These are phyloP conservation scores for Trichoderma cornu-damae DNA, from an alignment of 2,329 filamentous ascomycete genomes.

Conservation along the genomic window DNA sequence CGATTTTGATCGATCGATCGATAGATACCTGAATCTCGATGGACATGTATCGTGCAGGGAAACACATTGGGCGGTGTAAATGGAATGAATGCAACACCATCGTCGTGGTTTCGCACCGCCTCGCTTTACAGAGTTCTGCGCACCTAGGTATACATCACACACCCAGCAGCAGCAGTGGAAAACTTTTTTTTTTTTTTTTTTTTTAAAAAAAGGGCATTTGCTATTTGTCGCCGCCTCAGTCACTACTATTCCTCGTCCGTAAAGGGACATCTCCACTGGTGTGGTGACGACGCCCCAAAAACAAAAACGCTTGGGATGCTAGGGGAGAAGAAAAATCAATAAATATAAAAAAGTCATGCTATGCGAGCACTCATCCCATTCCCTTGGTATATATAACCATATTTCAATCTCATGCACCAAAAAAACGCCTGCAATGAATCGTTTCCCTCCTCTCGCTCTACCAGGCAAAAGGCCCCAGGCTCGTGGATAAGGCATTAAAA, in stretches of 20 bases:
- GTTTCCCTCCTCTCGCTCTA: background rate
- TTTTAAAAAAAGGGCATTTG: background rate
- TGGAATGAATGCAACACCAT: background rate
- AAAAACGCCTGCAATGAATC: constrained; percentile 29
- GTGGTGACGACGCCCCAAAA: background rate
- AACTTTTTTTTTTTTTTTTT: no score
- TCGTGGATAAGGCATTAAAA: background rate
- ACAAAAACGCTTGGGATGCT: constrained; percentile 12
- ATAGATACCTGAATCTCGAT: background rate
- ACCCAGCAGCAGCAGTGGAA: background rate
- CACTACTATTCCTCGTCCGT: background rate
- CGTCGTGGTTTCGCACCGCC: background rate
- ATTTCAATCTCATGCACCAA: constrained; percentile 30
- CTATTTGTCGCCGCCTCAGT: background rate
- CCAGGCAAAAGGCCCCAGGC: background rate
- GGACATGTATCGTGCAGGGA: no score
- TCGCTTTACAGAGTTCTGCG: background rate
- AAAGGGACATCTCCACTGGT: background rate
- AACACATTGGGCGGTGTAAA: no score
- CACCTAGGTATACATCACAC: background rate
- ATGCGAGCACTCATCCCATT: constrained; percentile 5
- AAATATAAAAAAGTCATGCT: constrained; percentile 18
- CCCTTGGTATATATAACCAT: constrained; percentile 34
- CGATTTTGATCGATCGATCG: no score
- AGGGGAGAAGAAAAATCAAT: no score